A percentile compares a stretch with the other conserved stretches of the same genome.
Evolutionary conservation across 2,329 filamentous ascomycete genomes (phyloP).

Genomic region (Sphaerulina populicola): DNA sequence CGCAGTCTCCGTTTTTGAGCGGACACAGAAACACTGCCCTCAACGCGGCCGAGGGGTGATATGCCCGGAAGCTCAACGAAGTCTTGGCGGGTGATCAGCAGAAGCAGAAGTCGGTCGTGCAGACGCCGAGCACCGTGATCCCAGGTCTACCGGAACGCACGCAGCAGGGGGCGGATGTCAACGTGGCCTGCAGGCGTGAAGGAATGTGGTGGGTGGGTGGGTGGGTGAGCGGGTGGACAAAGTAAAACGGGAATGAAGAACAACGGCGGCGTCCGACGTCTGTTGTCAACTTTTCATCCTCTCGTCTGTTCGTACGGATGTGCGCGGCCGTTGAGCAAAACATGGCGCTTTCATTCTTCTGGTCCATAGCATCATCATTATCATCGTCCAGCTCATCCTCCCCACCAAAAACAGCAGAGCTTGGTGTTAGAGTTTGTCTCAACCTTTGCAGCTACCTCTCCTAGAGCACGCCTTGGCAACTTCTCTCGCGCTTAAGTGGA

Average conservation of each 20-base stretch:
- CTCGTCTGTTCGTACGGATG: neutral
- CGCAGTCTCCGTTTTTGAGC: conserved; percentile 1
- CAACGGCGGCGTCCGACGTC: neutral
- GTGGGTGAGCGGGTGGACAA: neutral
- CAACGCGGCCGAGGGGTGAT: neutral
- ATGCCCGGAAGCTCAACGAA: neutral
- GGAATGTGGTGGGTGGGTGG: neutral
- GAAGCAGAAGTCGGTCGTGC: neutral
- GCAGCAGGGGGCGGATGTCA: neutral
- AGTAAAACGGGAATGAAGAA: neutral
- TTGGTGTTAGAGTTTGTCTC: conserved; percentile 1
- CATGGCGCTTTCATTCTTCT: neutral
- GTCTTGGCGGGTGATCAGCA: neutral
- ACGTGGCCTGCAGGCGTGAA: neutral
- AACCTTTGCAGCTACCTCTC: neutral
- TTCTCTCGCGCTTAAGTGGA: neutral
- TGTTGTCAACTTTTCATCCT: neutral
- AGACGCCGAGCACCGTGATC: neutral
- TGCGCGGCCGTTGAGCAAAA: neutral
- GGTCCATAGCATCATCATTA: neutral
- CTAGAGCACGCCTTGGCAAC: neutral
- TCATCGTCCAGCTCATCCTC: neutral
- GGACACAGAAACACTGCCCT: conserved; percentile 4
- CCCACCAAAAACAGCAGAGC: neutral
- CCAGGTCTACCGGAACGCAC: neutral